Conservation (phyloP, 768 basidiomycete species). For the button mushroom (Agaricus bisporus) region DNA sequence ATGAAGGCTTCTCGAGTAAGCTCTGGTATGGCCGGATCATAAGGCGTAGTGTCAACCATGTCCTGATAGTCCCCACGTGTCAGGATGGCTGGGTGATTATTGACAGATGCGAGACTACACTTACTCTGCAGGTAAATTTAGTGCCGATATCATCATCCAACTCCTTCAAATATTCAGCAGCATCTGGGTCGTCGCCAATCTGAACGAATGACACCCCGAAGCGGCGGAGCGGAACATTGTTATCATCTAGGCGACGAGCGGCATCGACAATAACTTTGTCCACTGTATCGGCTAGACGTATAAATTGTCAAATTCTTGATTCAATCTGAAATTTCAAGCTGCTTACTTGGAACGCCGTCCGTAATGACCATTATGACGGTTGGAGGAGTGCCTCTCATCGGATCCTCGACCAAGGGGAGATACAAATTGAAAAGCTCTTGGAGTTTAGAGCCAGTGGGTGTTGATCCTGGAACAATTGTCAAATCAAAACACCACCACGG, state of each 20-base stretch:
- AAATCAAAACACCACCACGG: not conserved
- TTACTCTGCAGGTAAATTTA: slow-evolving; percentile 1
- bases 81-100: not conserved
- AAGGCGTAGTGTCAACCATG: slow-evolving; percentile 9
- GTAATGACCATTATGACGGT: slow-evolving; percentile 8
- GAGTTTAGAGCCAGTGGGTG: slow-evolving; percentile 14
- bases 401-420: slow-evolving; percentile 14
- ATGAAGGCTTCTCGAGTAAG: slow-evolving; percentile 6
- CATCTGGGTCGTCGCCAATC: slow-evolving; percentile 9
- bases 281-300: slow-evolving; percentile 1
- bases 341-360: slow-evolving; percentile 8
- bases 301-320: not conserved
- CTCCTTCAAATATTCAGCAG: slow-evolving; percentile 8
- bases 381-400: not conserved
- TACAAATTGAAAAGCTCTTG: slow-evolving; percentile 13
- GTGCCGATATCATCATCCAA: slow-evolving; percentile 7
- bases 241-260: slow-evolving; percentile 9
- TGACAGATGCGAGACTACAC: not conserved
- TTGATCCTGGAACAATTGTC: slow-evolving; percentile 9
- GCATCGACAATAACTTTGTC: not conserved
- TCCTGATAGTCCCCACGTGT: not conserved
- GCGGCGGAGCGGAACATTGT: not conserved
- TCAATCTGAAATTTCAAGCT: not conserved
- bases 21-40: not conserved
- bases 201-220: slow-evolving; percentile 9